These are phyloP conservation scores for Serpula lacrymans DNA, from an alignment of 768 basidiomycete species.

Conservation along the genomic window DNA sequence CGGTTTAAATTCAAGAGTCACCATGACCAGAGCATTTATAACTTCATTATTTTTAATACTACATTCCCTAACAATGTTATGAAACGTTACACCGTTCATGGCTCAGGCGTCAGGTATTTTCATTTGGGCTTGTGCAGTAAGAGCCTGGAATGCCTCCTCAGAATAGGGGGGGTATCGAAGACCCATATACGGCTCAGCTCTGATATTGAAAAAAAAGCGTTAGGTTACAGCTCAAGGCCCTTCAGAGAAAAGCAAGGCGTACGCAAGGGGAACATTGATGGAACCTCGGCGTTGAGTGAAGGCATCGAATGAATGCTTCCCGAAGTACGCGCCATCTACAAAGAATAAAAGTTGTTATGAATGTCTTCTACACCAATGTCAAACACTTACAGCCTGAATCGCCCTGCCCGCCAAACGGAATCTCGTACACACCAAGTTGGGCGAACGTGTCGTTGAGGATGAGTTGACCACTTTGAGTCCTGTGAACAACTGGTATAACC, in stretches of 20 bases:
- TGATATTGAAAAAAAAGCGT: conserved; percentile 5
- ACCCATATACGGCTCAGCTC: conserved; percentile 19
- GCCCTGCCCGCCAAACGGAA: conserved; percentile 50
- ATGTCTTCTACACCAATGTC: neutral
- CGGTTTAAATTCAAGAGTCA: no score
- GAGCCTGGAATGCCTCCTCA: conserved; percentile 11
- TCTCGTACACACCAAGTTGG: conserved; percentile 35
- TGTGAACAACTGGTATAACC: conserved; percentile 37
- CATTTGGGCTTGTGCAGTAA: no score
- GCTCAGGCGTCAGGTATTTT: no score
- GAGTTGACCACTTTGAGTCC: conserved; percentile 49
- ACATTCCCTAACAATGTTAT: no score
- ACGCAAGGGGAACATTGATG: conserved; percentile 45
- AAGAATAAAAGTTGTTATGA: neutral
- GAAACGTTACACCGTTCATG: no score
- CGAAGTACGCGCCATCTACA: conserved; percentile 46
- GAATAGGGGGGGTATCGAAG: conserved; percentile 22
- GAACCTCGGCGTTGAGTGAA: conserved; percentile 44
- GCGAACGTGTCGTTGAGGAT: conserved; percentile 53
- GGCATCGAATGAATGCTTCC: conserved; percentile 47
- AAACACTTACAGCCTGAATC: conserved; percentile 52
- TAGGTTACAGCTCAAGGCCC: neutral
- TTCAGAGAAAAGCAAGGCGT: neutral
- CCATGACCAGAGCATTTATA: no score
- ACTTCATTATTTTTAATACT: no score